Base-by-base conservation (phyloP, 192 early-diverging fungal species). In the Backusella macrospora region DNA sequence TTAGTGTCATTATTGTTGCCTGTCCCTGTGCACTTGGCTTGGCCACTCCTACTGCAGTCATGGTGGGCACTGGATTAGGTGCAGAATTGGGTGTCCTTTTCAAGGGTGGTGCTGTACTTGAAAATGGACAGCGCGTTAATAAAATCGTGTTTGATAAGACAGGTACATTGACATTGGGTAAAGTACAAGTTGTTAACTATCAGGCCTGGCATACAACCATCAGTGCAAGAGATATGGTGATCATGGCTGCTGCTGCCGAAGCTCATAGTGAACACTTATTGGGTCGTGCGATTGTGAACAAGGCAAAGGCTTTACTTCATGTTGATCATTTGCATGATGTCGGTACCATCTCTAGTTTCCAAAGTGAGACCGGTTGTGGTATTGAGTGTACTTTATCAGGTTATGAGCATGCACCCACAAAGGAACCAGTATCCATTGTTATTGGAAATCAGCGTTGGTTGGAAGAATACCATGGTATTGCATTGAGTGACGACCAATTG, bases 71-170 rank as follows among this genome's bases (percentile, higher is more conserved):
- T 1, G 97, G 97, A 16, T 92, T 99, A 3, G 96, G 95, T 21
- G 97, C 97, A 3, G 86, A 95, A 77, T 79, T 94, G 47, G 97
- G 97, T 38, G 94, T 99, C 68, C 84, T 99, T 72, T 97, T 99
- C 85, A 99, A 99, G 84, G 93, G 96, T 44, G 97, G 95, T n/a
- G 90, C 79, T 49, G 89, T 94, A 12, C 80, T 99, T 48, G 95
- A 96, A 74, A 85, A 83, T 3, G 94, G 94, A 15, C 89, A 91
- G 70, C 84, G 83, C 62, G 82, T 99, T 15, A 92, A 90, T 73
- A 94, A 92, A 55, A 83, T 98, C 0, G 92, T 98, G 37, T 98
- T 98, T 84, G 97, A 99, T 84, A 99, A 99, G 84, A 99, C 97
- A 16, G 97, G 96, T 45, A 99, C 97, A 0, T 78, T 99, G 65